Percentiles rank a stretch among this genome's conserved stretches.
Conservation (phyloP, 139 green algal species). For the Haematococcus lacustris region DNA sequence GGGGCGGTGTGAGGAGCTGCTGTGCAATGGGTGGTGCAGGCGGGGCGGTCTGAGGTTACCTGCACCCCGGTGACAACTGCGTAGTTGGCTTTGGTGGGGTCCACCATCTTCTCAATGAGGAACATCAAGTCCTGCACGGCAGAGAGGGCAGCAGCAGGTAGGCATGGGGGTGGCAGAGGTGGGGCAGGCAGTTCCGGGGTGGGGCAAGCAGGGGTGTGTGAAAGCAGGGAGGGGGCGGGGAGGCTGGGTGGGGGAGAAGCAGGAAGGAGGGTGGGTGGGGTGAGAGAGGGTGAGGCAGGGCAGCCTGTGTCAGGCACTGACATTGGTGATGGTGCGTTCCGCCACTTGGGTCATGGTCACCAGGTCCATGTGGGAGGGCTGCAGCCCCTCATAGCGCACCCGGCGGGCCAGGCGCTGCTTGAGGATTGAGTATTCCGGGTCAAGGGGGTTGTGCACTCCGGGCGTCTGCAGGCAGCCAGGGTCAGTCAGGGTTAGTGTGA, state of each 20-base stretch:
- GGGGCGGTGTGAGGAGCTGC: no score
- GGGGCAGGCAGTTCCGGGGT: not conserved
- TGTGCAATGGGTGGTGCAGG: no score
- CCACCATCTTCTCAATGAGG: slow-evolving; percentile 70
- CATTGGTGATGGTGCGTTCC: slow-evolving; percentile 68
- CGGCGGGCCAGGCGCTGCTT: slow-evolving; percentile 74
- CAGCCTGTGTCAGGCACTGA: no score
- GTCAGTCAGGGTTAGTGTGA: no score
- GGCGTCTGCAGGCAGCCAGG: no score
- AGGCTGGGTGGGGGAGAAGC: not conserved
- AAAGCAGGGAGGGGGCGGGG: not conserved
- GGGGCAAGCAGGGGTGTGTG: not conserved
- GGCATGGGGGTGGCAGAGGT: not conserved
- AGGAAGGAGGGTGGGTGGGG: not conserved
- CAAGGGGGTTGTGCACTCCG: slow-evolving; percentile 66
- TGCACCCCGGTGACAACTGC: slow-evolving; percentile 76
- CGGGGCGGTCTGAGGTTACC: no score
- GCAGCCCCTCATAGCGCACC: slow-evolving; percentile 42
- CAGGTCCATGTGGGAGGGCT: no score
- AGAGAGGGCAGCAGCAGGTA: not conserved
- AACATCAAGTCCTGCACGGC: slow-evolving; percentile 70
- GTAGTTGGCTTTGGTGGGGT: slow-evolving; percentile 72
- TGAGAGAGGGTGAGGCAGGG: no score
- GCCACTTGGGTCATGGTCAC: slow-evolving; percentile 57
- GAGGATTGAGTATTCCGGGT: slow-evolving; percentile 83